phyloP scores from a whole-genome alignment of 1,284 basidiomycete species.

The Blastosporella zonata region DNA sequence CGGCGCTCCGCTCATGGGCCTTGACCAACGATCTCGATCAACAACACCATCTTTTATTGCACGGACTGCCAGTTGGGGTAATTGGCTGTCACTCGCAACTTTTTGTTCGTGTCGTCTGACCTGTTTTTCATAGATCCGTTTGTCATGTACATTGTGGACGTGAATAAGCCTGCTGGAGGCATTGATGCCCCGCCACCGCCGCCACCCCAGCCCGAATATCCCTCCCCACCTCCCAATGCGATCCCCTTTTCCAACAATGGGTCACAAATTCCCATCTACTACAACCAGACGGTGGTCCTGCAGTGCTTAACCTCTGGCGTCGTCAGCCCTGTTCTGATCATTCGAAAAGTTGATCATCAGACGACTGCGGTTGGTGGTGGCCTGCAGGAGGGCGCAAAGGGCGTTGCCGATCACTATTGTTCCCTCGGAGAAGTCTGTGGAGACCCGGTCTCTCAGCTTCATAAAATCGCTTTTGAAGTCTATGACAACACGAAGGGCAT shows the following conservation, averaged over 20 bases:
- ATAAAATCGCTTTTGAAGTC: constrained; percentile 92
- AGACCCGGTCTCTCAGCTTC: constrained; percentile 92
- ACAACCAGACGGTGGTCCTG: constrained; percentile 94
- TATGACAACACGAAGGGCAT: constrained; percentile 67
- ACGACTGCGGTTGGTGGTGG: constrained; percentile 89
- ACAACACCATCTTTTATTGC: constrained; percentile 83
- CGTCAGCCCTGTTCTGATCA: constrained; percentile 89
- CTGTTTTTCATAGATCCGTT: constrained; percentile 68
- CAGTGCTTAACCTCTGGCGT: constrained; percentile 94
- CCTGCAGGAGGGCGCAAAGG: constrained; percentile 77
- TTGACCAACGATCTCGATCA: constrained; percentile 69
- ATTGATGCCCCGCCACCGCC: constrained; percentile 75
- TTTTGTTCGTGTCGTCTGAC: constrained; percentile 18
- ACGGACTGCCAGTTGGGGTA: constrained; percentile 81
- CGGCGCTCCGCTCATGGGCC: constrained; percentile 78
- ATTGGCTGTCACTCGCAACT: constrained; percentile 24
- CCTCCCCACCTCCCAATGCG: constrained; percentile 86
- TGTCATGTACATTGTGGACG: constrained; percentile 92
- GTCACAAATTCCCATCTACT: constrained; percentile 83
- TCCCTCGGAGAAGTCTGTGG: constrained; percentile 84
- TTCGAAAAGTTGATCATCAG: constrained; percentile 90
- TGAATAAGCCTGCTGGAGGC: constrained; percentile 73
- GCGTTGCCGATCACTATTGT: constrained; percentile 78
- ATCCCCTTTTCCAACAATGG: constrained; percentile 79
- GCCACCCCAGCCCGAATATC: constrained; percentile 80